Base-by-base conservation (phyloP, 2,329 filamentous ascomycete genomes). In the Stenocarpella maydis region DNA sequence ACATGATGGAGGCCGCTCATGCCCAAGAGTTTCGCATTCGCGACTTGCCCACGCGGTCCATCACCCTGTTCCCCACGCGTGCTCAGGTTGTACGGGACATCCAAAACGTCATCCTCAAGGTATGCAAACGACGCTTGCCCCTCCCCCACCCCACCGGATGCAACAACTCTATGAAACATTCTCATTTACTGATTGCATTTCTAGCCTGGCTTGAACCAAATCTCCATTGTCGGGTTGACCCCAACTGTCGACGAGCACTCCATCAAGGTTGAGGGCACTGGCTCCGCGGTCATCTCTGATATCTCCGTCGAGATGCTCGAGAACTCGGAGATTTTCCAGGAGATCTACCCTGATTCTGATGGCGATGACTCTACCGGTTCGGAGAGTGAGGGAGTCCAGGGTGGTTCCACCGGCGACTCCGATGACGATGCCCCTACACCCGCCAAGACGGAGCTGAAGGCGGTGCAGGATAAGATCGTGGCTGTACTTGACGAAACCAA, bases 1-100 rank as follows among this genome's bases (percentile, higher is more conserved):
- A 49, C 50, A 73, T 60, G 63, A 82, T 84, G 80, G 82, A 84
- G 26, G 70, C 75, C 43, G 65, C 77, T 66, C 77, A 83, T 72
- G 80, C 80, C 69, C 77, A 86, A 69, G 82, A 87, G 70, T 89
- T 88, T 76, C 82, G 83, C 39, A 77, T 91, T 71, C 84, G 85
- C 52, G 84, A 89, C 60, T 80, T 91, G 37, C 75, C 80, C 10
- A 91, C 90, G 41, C 86, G 86, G 61, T 86, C 85, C 0, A 89
- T 92, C 19, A 89, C 86, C 0, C 82, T 92, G 49, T 91, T 90
- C 70, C 89, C 90, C 0, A 81, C 82, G 2, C 81, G 86, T 71
- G 90, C 90, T 1, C 88, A 90, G 58, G 78, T 92, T 37, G 82
- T 86, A 15, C 84, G 89, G 31, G 87, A 90, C 65, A 84, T 92